Evolutionary conservation across 345 rosid genomes (phyloP).

Genomic region (Boechera divaricarpa): DNA sequence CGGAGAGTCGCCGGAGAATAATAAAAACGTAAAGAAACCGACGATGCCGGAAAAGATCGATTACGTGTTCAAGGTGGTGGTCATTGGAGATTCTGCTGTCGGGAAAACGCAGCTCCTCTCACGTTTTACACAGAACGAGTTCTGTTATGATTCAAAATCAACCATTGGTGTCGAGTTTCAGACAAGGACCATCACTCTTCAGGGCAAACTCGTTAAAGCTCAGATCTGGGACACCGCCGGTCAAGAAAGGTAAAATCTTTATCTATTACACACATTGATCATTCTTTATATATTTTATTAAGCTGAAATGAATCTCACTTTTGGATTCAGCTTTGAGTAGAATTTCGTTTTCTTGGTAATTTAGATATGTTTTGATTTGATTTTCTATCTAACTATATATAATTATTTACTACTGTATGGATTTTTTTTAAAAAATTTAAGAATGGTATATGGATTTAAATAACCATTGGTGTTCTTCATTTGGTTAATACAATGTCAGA

Average conservation of each 20-base stretch:
- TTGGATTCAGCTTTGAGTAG: not conserved
- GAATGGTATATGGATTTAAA: not conserved
- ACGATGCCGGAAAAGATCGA: slow-evolving; percentile 61
- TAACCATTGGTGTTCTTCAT: not conserved
- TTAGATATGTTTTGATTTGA: not conserved
- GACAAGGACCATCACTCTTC: slow-evolving; percentile 67
- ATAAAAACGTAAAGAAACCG: slow-evolving; percentile 30
- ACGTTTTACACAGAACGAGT: slow-evolving; percentile 74
- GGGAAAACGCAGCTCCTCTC: slow-evolving; percentile 82
- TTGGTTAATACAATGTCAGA: not conserved
- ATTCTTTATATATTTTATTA: slow-evolving; percentile 10
- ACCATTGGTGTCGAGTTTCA: slow-evolving; percentile 93
- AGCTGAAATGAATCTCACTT: slow-evolving; percentile 14
- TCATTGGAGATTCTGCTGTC: slow-evolving; percentile 86
- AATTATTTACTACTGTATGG: not conserved
- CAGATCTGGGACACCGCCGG: slow-evolving; percentile 99
- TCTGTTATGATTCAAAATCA: slow-evolving; percentile 75
- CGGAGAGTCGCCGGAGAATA: slow-evolving; percentile 50
- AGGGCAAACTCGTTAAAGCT: slow-evolving; percentile 72
- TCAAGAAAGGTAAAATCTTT: slow-evolving; percentile 71
- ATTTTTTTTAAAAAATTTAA: not conserved
- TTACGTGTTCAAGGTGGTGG: slow-evolving; percentile 77
- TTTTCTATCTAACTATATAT: not conserved
- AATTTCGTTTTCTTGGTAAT: not conserved
- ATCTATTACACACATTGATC: not conserved